Conservation (phyloP, 2,329 filamentous ascomycete genomes). For the Ophiostoma sp. region DNA sequence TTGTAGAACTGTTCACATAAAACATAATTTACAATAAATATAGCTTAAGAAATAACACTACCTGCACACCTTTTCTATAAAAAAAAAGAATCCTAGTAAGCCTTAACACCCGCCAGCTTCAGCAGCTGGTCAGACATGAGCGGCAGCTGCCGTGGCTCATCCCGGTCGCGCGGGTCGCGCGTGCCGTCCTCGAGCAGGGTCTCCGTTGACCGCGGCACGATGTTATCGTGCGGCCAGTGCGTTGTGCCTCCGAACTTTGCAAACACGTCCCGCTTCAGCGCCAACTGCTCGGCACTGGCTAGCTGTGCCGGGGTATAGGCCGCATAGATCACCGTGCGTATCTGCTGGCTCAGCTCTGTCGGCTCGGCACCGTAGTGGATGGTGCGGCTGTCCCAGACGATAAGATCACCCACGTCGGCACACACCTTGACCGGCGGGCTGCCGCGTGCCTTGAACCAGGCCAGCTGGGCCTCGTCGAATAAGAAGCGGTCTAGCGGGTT, state of each 20-base stretch:
- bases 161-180: too few species aligned
- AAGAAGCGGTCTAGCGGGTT: too few species aligned
- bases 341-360: conserved; percentile 21
- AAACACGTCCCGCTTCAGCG: conserved; percentile 31
- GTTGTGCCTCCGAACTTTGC: conserved; percentile 31
- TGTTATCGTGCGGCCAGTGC: conserved; percentile 29
- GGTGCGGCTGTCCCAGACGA: conserved; percentile 36
- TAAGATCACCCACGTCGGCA: conserved; percentile 26
- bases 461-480: too few species aligned
- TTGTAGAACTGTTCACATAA: too few species aligned
- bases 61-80: too few species aligned
- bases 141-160: conserved; percentile 36
- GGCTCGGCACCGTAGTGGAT: conserved; percentile 37
- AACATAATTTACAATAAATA: too few species aligned
- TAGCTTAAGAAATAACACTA: too few species aligned
- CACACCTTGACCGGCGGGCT: conserved; percentile 14
- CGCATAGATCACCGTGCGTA: background rate
- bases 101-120: conserved; percentile 34
- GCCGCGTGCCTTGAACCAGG: too few species aligned
- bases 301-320: too few species aligned
- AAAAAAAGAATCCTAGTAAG: conserved; percentile 24
- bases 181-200: background rate
- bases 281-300: too few species aligned
- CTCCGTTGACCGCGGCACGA: conserved; percentile 16
- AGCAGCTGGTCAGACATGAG: conserved; percentile 32